Evolutionary conservation across 2,329 filamentous ascomycete genomes (phyloP), one percentile per base, ranked within the genome.

Genomic region (Dactylellina leptospora): DNA sequence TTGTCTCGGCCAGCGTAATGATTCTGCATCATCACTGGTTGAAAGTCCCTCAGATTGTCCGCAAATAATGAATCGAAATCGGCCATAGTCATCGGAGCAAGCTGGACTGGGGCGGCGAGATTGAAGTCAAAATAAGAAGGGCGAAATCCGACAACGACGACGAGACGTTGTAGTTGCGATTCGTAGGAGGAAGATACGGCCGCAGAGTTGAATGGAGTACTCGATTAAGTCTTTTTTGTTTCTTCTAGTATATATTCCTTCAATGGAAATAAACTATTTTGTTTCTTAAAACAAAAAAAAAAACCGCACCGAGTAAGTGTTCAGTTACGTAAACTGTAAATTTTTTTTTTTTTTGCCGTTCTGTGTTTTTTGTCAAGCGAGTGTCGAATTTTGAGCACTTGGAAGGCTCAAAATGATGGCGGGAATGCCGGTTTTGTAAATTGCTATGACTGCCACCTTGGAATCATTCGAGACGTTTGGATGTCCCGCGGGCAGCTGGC

Each of bases 1-100:
- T 23, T 61, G 40, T 70, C 64, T 30, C 64, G 40, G 30, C 56
- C 56, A 42, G 50, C 20, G 56, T 70, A 70, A 20, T 70, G 64
- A 51, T 40, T 45, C 47, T 70, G 64, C 64, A 70, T 70, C 64
- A 70, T 70, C n/a, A 70, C 50, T 23, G 64, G 64, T 44, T 70
- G 64, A 40, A 70, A 70, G 59, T 70, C 64, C 47, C 64, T 70
- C 30, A 70, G 50, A 44, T 70, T 70, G 16, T 70, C 64, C n/a
- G 64, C 64, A 48, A 70, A 70, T 27, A 70, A 33, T 30, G 64
- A 70, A 38, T 70, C 64, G 28, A 70, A 70, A 47, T 70, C 64
- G 56, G 64, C 64, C 64, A 70, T 70, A 42, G 64, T 70, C 64
- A 70, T 70, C 36, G 42, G 56, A 9, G 44, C 56, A n/a, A n/a